phyloP scores from a whole-genome alignment of 768 basidiomycete genomes.

The Pulveroboletus ravenelii region DNA sequence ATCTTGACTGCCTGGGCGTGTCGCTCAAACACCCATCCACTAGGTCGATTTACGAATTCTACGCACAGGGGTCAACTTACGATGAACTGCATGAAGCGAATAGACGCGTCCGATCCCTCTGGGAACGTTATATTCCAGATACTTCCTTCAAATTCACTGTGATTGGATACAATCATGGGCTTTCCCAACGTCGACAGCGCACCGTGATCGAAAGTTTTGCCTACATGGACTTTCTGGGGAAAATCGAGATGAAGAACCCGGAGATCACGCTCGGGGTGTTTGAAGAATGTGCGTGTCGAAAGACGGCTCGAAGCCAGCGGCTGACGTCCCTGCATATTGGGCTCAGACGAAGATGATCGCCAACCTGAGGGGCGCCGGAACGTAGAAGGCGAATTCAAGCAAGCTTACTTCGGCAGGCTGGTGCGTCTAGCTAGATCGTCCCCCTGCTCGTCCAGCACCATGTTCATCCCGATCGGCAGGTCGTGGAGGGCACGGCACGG shows the following conservation, averaged over 20 bases:
- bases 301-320: neutral
- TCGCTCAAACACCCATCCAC: neutral
- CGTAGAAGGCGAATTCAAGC: conserved; percentile 62
- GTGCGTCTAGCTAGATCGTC: conserved; percentile 43
- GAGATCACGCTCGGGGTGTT: conserved; percentile 69
- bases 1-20: neutral
- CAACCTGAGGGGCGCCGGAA: conserved; percentile 47
- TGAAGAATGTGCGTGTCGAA: conserved; percentile 72
- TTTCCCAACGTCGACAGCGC: conserved; percentile 61
- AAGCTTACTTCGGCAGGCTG: conserved; percentile 83
- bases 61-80: conserved; percentile 66
- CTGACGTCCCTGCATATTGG: neutral
- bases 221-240: conserved; percentile 80
- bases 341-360: conserved; percentile 47
- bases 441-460: neutral
- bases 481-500: conserved; percentile 65
- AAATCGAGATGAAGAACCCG: conserved; percentile 77
- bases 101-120: conserved; percentile 39
- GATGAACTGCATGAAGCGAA: conserved; percentile 61
- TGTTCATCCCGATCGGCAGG: conserved; percentile 28
- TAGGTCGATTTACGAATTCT: conserved; percentile 77
- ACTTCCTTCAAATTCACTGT: conserved; percentile 82
- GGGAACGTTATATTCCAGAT: conserved; percentile 55
- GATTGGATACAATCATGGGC: conserved; percentile 68
- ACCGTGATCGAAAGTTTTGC: conserved; percentile 72